Percentiles rank a stretch among this genome's conserved stretches.
Evolutionary conservation across 345 rosid genomes (phyloP).

Genomic region (Corymbia maculata): DNA sequence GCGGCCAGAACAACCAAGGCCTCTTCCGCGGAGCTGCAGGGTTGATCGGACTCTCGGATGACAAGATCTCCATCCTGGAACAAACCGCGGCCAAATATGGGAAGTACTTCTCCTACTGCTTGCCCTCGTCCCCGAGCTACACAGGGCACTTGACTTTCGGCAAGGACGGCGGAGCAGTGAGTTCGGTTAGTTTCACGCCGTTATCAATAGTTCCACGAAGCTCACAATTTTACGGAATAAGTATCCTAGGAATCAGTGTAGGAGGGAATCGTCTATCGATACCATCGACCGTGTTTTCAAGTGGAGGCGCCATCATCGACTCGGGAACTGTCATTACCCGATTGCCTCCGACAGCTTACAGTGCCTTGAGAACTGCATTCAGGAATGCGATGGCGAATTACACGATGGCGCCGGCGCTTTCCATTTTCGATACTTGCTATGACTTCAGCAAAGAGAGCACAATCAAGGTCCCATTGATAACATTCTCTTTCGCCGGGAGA

Average conservation of each 20-base stretch:
- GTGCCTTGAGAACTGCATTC: slow-evolving; percentile 1
- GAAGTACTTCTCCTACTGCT: slow-evolving; percentile 15
- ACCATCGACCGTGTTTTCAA: background rate
- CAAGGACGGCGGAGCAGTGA: background rate
- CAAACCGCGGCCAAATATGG: slow-evolving; percentile 11
- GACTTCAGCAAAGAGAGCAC: background rate
- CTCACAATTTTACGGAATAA: slow-evolving; percentile 10
- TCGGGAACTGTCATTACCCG: slow-evolving; percentile 18
- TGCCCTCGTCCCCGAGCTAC: slow-evolving; percentile 13
- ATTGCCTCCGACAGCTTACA: slow-evolving; percentile 12
- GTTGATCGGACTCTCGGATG: background rate
- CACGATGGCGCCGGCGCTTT: background rate
- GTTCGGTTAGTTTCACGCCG: slow-evolving; percentile 8
- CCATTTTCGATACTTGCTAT: slow-evolving; percentile 13
- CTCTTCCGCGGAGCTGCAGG: background rate
- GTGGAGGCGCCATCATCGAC: slow-evolving; percentile 5
- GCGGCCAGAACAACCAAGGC: slow-evolving; percentile 14
- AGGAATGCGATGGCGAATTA: slow-evolving; percentile 2
- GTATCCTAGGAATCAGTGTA: slow-evolving; percentile 2
- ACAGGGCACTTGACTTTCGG: slow-evolving; percentile 16
- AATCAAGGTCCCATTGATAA: background rate
- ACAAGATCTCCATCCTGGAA: background rate
- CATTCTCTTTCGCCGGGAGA: background rate
- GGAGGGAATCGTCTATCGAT: slow-evolving; percentile 6
- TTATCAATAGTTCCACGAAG: background rate